Evolutionary conservation across 2,329 filamentous ascomycete species (phyloP).

Genomic region (Pseudofabraea citricarpa): DNA sequence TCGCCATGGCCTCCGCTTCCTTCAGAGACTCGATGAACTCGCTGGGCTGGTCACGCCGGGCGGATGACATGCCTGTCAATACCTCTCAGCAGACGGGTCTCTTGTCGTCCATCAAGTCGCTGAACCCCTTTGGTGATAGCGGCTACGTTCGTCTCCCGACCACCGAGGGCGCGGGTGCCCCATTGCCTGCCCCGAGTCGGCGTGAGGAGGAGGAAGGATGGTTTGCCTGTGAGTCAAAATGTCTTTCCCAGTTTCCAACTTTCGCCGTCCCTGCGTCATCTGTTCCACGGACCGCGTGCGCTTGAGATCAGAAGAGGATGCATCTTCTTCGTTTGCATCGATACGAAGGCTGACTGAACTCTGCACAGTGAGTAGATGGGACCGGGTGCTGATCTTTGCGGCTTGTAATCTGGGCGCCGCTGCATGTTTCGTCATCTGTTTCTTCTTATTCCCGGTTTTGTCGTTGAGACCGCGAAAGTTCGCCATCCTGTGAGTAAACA

Average conservation of each 20-base stretch:
- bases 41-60: constrained; percentile 87
- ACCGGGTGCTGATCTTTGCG: constrained; percentile 86
- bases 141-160: constrained; percentile 91
- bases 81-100: constrained; percentile 69
- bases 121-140: constrained; percentile 82
- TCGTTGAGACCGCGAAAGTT: constrained; percentile 85
- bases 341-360: constrained; percentile 27
- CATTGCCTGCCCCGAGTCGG: constrained; percentile 75
- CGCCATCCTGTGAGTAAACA: constrained; percentile 81
- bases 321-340: constrained; percentile 15
- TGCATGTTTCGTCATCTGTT: constrained; percentile 90
- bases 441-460: constrained; percentile 82
- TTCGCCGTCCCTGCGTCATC: constrained; percentile 25
- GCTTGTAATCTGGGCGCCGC: constrained; percentile 86
- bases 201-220: constrained; percentile 94
- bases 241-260: constrained; percentile 14
- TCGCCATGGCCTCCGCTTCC: constrained; percentile 73
- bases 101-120: constrained; percentile 72
- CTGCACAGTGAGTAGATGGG: constrained; percentile 86
- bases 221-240: constrained; percentile 77
- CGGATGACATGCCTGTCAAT: constrained; percentile 69
- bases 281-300: constrained; percentile 22
- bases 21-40: constrained; percentile 96
- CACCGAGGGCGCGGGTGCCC: constrained; percentile 75
- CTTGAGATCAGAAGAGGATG: constrained; percentile 19